A percentile compares a stretch with the other conserved stretches of the same genome.
phyloP scores from a whole-genome alignment of 2,329 filamentous ascomycete genomes.

The Penicillium oxalicum region DNA sequence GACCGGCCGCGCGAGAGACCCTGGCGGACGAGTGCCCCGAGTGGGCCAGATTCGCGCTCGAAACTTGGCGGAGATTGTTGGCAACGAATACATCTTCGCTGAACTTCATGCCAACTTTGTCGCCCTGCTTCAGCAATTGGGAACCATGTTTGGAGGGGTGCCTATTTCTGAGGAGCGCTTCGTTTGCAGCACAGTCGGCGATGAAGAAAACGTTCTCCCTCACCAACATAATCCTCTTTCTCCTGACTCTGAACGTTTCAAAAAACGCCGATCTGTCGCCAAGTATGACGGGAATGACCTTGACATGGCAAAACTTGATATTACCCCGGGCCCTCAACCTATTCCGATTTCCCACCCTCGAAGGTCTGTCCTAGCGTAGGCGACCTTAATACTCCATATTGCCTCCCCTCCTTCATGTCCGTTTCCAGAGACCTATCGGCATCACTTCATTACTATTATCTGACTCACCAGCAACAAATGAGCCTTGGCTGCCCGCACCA shows the following conservation, averaged over 20 bases:
- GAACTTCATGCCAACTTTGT: slow-evolving; percentile 52
- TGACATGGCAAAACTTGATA: slow-evolving; percentile 29
- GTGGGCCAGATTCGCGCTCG: slow-evolving; percentile 50
- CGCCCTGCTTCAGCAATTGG: slow-evolving; percentile 43
- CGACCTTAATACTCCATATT: slow-evolving; percentile 1
- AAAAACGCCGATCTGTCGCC: slow-evolving; percentile 13
- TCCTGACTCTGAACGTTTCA: slow-evolving; percentile 13
- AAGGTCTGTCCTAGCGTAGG: slow-evolving; percentile 33
- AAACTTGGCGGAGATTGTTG: slow-evolving; percentile 54
- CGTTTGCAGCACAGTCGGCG: slow-evolving; percentile 35
- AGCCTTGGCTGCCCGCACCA: neutral
- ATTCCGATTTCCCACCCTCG: slow-evolving; percentile 33
- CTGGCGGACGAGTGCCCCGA: slow-evolving; percentile 50
- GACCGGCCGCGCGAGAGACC: slow-evolving; percentile 51
- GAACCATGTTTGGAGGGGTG: slow-evolving; percentile 41
- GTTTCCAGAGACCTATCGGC: slow-evolving; percentile 12
- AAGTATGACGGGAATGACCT: slow-evolving; percentile 28
- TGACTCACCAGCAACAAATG: neutral
- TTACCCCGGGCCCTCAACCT: slow-evolving; percentile 32
- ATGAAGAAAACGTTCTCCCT: slow-evolving; percentile 20
- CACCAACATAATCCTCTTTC: slow-evolving; percentile 24
- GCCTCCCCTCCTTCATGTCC: neutral
- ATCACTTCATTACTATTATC: neutral
- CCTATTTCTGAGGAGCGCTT: slow-evolving; percentile 40
- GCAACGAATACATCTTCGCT: slow-evolving; percentile 54